A percentile compares a stretch with the other conserved stretches of the same genome.
Conservation (phyloP, 2,329 filamentous ascomycete genomes). For the Didymella pinodella region DNA sequence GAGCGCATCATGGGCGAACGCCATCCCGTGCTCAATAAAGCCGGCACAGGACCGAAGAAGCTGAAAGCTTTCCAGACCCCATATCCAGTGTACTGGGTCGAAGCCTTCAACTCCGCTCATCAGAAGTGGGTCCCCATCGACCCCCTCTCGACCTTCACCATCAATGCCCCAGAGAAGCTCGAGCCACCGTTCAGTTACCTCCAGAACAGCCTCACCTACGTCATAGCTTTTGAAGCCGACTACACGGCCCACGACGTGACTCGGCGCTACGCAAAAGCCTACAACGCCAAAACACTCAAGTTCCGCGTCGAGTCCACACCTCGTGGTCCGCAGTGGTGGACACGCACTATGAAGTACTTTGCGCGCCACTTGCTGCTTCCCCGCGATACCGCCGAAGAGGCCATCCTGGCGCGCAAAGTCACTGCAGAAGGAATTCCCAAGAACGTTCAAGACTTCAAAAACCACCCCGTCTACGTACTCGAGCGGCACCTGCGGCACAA, state of each 20-base stretch:
- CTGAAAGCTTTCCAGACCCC: constrained; percentile 70
- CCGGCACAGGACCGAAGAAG: constrained; percentile 46
- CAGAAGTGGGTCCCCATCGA: constrained; percentile 95
- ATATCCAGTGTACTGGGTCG: constrained; percentile 92
- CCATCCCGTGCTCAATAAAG: constrained; percentile 34
- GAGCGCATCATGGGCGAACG: constrained; percentile 45
- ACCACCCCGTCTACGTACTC: constrained; percentile 77
- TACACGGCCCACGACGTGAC: constrained; percentile 85
- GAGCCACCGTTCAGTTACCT: constrained; percentile 84
- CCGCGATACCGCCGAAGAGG: constrained; percentile 84
- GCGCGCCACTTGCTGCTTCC: constrained; percentile 56
- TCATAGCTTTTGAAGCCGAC: constrained; percentile 83
- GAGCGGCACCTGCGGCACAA: constrained; percentile 84
- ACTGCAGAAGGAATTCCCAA: constrained; percentile 81
- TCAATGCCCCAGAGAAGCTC: constrained; percentile 77
- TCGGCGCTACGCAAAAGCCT: constrained; percentile 83
- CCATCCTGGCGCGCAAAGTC: constrained; percentile 74
- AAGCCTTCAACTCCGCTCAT: constrained; percentile 83
- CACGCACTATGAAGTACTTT: constrained; percentile 58
- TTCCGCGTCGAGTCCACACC: constrained; percentile 75
- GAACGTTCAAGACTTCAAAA: constrained; percentile 86
- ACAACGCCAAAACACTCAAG: constrained; percentile 87
- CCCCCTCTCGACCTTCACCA: constrained; percentile 78
- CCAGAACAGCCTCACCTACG: constrained; percentile 82
- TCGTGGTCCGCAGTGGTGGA: constrained; percentile 65